Base-by-base conservation (phyloP, 106 monocot genomes). In the Apostasia ramifera region DNA sequence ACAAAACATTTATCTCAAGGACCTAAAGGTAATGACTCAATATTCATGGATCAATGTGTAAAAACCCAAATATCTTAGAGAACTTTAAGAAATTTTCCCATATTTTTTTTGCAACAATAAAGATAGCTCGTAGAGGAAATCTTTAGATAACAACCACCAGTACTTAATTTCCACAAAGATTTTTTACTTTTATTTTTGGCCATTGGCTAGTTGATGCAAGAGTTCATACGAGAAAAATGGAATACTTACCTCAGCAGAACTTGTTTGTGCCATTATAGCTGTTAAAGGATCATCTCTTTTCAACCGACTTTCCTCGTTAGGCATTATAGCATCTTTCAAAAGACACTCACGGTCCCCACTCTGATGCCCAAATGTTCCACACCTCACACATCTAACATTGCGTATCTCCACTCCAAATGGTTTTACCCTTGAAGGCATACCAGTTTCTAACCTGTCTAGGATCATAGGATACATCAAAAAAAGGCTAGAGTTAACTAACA, bases 271-370 rank as follows among this genome's bases (percentile, higher is more conserved):
- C 75, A 80, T 80, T 70, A 97, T 92, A 54, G 92, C 76, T 56
- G 82, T 97, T 11, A 97, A 82, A 13, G 95, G 95, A 77, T 97
- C 95, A 82, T 97, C 95, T 70, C 95, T 97, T 69, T 84, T 92
- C 78, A 97, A 44, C 39, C 95, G 84, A 47, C 66, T 89, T 75
- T 97, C 92, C 45, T 97, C 95, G 73, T 82, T 97, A 13, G 95
- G 95, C 95, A 97, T 97, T 77, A 97, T 89, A 50, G 76, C 84
- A 81, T 97, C 95, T 71, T 97, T 97, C 71, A 97, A 50, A 48
- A 89, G 86, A 63, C 95, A 97, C 77, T 97, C 95, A 44, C 95
- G 92, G 40, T 97, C 95, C 66, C 95, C 95, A 75, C 95, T 97
- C 66, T 97, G 95, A 61, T 97, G 95, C 42, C 95, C 95, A 77